Conservation (phyloP, 176 grass and related monocot genomes). For the bread wheat (Triticum aestivum) region IWGSC_CS_RefSeq_v2.1 NC_057807.1:608824824-608825323, state of each 20-base stretch:
- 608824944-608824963: background rate
- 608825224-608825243: background rate
- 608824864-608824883: conserved; percentile 93
- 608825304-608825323: background rate
- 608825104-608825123: too few species aligned
- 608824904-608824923: conserved; percentile 57
- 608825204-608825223: too few species aligned
- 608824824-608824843: conserved; percentile 69
- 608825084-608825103: too few species aligned
- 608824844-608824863: conserved; percentile 86
- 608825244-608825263: background rate
- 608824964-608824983: background rate
- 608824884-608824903: conserved; percentile 98
- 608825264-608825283: background rate
- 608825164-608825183: too few species aligned
- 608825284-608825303: background rate
- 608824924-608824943: background rate
- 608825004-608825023: background rate
- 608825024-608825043: background rate
- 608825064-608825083: too few species aligned
- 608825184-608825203: too few species aligned
- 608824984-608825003: background rate
- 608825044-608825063: background rate
- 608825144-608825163: too few species aligned
- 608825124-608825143: too few species aligned